These are phyloP conservation scores for Spathaspora girioi DNA, from an alignment of 805 yeast genomes.

Conservation along the genomic window DNA sequence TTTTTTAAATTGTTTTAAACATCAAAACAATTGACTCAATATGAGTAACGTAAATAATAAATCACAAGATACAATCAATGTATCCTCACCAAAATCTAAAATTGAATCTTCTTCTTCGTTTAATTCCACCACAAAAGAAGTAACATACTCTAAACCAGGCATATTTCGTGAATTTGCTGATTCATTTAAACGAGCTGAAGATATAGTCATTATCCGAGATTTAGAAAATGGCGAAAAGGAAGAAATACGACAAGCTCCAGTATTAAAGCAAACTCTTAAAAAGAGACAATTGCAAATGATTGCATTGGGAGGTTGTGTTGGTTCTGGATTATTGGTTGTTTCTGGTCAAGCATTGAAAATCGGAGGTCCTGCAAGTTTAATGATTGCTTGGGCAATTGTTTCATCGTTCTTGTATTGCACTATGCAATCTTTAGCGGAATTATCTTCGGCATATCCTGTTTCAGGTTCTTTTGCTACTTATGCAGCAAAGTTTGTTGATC, in stretches of 20 bases:
- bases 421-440: constrained; percentile 40
- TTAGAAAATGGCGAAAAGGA: constrained; percentile 3
- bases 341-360: constrained; percentile 32
- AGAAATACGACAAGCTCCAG: constrained; percentile 5
- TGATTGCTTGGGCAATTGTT: constrained; percentile 35
- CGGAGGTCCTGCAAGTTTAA: constrained; percentile 29
- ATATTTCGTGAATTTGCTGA: constrained; percentile 23
- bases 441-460: constrained; percentile 36
- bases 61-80: neutral
- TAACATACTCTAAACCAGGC: neutral
- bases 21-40: neutral
- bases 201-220: neutral
- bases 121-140: neutral
- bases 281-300: constrained; percentile 35
- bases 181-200: constrained; percentile 27
- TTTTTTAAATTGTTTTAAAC: neutral
- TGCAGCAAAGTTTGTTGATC: constrained; percentile 39
- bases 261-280: constrained; percentile 21
- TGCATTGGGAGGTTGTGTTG: constrained; percentile 41
- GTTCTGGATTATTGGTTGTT: constrained; percentile 39
- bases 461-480: constrained; percentile 40
- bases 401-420: constrained; percentile 38
- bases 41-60: neutral
- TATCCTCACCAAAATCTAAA: neutral
- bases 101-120: neutral